A percentile compares a stretch with the other conserved stretches of the same genome.
Conservation (phyloP, 1,139 yeast species). For the Scheffersomyces parashehatae region DNA sequence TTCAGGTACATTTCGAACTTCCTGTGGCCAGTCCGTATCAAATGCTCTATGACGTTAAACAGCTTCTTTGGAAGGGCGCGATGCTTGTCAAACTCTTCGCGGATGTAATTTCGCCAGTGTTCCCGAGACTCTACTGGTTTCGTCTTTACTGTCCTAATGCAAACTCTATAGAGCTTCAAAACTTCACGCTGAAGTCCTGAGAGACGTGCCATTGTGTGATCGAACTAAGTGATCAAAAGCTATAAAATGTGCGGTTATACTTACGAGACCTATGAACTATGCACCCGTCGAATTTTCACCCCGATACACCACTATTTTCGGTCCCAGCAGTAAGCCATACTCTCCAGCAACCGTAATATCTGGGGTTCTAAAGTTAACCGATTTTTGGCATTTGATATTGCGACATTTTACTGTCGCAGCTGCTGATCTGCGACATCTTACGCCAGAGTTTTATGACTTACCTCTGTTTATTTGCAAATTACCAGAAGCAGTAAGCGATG, state of each 20-base stretch:
- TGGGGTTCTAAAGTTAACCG: too few relatives aligned
- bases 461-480: too few relatives aligned
- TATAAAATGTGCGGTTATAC: not conserved
- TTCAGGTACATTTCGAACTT: conserved; percentile 72
- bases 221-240: not conserved
- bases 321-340: too few relatives aligned
- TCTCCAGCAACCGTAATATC: too few relatives aligned
- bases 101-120: conserved; percentile 50
- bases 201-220: conserved; percentile 35
- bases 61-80: conserved; percentile 68
- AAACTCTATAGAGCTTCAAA: conserved; percentile 58
- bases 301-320: too few relatives aligned
- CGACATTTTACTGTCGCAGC: too few relatives aligned
- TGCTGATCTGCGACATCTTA: too few relatives aligned
- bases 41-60: conserved; percentile 83
- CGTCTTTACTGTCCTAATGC: conserved; percentile 52
- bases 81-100: conserved; percentile 66
- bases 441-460: too few relatives aligned
- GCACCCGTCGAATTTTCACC: too few relatives aligned
- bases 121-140: conserved; percentile 52
- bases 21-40: conserved; percentile 74
- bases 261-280: not conserved
- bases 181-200: conserved; percentile 70
- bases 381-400: too few relatives aligned
- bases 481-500: too few relatives aligned